Evolutionary conservation across 768 basidiomycete genomes (phyloP), one percentile per base, ranked within the genome.

Genomic region (Trametes sanguinea): DNA sequence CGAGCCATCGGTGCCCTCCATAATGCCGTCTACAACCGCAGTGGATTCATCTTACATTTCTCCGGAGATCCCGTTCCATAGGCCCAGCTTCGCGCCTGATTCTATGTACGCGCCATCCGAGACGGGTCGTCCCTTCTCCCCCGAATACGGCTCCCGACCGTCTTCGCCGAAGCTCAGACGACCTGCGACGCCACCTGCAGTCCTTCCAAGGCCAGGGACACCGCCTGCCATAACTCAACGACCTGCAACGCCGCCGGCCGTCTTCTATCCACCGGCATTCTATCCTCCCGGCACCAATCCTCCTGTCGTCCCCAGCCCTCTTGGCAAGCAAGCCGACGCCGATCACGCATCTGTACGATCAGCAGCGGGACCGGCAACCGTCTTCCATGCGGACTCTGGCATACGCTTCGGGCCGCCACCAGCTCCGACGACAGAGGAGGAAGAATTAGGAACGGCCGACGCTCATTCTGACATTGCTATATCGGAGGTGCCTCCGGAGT

Each of bases 401-500:
- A 35, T 61, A 16, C 54, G 60, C 6, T 61, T 61, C 48, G 27
- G 14, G 30, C 53, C 53, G 3, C n/a, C 35, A 13, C 39, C 51
- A 16, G 32, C 27, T 4, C 42, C 22, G 4, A n/a, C 52, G 43
- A 35, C 30, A 17, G 56, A 11, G 17, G 22, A 57, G 33, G 37
- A 14, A 9, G 7, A 35, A 29, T 14, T n/a, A 42, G 53, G 39
- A 11, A n/a, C 22, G 17, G 46, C 29, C 16, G 40, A 16, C 14
- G 29, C 17, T 16, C 42, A 35, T 10, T 46, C 32, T 8, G 60
- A 40, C 27, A 39, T 46, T 11, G 54, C 48, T 14, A 43, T 61
- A 6, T 61, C 60, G 32, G 45, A 61, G 16, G 60, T 61, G 33
- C 54, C 60, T 5, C 60, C 60, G n/a, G 54, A 48, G 40, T 61